Percentiles rank a stretch among this genome's conserved stretches.
Conservation (phyloP, 352 stramenopile species). For the Phytophthora sp. region DNA sequence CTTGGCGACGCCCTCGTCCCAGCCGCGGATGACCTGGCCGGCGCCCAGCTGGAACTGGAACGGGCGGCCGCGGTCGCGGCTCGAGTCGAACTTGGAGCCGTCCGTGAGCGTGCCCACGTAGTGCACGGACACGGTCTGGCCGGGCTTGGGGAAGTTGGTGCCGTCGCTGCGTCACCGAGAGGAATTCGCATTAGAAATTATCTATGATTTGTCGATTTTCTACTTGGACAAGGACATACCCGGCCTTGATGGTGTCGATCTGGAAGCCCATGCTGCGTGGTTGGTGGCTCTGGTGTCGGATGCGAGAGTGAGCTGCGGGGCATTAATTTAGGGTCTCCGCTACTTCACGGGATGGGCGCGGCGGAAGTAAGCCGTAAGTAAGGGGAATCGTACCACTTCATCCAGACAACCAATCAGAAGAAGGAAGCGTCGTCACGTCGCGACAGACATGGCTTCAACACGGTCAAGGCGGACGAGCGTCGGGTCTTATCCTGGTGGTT, state of each 20-base stretch:
- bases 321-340: too few species aligned
- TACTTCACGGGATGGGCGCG: constrained; percentile 2
- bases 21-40: constrained; percentile 81
- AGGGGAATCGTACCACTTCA: neutral
- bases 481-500: too few species aligned
- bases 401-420: constrained; percentile 1
- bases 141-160: constrained; percentile 74
- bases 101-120: constrained; percentile 80
- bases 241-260: constrained; percentile 82
- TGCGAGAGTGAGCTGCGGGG: constrained; percentile 17
- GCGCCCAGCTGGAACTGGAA: constrained; percentile 84
- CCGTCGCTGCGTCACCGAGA: constrained; percentile 57
- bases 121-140: constrained; percentile 78
- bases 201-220: neutral
- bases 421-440: neutral
- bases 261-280: constrained; percentile 51
- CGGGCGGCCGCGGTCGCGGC: constrained; percentile 70
- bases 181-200: neutral
- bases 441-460: constrained; percentile 28
- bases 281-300: constrained; percentile 9
- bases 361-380: constrained; percentile 3
- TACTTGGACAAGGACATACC: constrained; percentile 26
- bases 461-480: too few species aligned
- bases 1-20: constrained; percentile 77
- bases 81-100: constrained; percentile 87